phyloP scores from a whole-genome alignment of 2,329 filamentous ascomycete species.

The Orbilia javanica region DNA sequence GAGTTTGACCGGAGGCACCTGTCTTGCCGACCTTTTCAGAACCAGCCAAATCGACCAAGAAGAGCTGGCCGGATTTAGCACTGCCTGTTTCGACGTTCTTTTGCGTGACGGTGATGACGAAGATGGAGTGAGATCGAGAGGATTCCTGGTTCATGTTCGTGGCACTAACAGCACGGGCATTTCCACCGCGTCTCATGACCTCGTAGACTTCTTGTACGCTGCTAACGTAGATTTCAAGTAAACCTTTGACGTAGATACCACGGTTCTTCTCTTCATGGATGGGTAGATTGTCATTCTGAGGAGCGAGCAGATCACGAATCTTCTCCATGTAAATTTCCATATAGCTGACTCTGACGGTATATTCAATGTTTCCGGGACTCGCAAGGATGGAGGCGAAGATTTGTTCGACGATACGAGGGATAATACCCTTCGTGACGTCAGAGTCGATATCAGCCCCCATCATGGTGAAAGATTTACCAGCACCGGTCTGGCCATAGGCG shows the following conservation, averaged over 20 bases:
- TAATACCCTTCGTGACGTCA: constrained; percentile 91
- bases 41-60: constrained; percentile 96
- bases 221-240: constrained; percentile 90
- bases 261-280: constrained; percentile 91
- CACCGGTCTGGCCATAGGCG: constrained; percentile 96
- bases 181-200: constrained; percentile 95
- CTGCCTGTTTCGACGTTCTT: constrained; percentile 92
- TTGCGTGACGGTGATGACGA: constrained; percentile 95
- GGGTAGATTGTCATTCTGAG: constrained; percentile 87
- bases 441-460: constrained; percentile 84
- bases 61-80: constrained; percentile 92
- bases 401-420: constrained; percentile 99
- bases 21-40: constrained; percentile 98
- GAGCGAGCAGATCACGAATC: constrained; percentile 87
- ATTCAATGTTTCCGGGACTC: constrained; percentile 82
- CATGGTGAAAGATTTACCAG: constrained; percentile 99
- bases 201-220: constrained; percentile 98
- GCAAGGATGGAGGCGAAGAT: constrained; percentile 96
- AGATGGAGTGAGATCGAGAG: constrained; percentile 95
- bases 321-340: constrained; percentile 99
- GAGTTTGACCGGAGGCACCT: constrained; percentile 89
- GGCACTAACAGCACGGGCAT: constrained; percentile 92
- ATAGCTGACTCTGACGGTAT: constrained; percentile 91
- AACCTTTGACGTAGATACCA: constrained; percentile 89
- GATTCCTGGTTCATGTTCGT: constrained; percentile 98